Conservation (phyloP, 1,139 yeast species). For the Taphrina betulina region DNA sequence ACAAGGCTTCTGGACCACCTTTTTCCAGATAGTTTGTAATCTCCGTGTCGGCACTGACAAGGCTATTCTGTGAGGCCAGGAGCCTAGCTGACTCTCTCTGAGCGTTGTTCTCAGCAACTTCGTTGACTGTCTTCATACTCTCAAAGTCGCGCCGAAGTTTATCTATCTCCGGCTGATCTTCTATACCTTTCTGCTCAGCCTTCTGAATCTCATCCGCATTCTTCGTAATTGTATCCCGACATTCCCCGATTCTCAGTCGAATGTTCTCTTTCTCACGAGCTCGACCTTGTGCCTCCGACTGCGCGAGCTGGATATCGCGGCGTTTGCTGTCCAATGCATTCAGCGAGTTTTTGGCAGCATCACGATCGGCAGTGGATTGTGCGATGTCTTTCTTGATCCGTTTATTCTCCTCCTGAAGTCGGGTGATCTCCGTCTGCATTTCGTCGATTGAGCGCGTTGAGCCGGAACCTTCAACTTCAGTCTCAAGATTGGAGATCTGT, state of each 20-base stretch:
- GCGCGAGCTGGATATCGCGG: constrained; percentile 57
- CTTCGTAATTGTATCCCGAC: constrained; percentile 25
- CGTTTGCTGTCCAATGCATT: constrained; percentile 54
- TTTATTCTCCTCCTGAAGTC: constrained; percentile 51
- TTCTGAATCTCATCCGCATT: constrained; percentile 14
- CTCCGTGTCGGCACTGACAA: constrained; percentile 34
- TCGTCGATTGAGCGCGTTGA: constrained; percentile 50
- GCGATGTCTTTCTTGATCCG: constrained; percentile 50
- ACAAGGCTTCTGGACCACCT: constrained; percentile 26
- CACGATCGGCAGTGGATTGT: constrained; percentile 53
- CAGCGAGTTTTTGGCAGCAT: constrained; percentile 51
- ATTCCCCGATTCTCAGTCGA: constrained; percentile 41
- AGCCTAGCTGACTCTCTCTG: constrained; percentile 32
- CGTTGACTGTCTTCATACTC: constrained; percentile 33
- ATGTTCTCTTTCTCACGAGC: constrained; percentile 48
- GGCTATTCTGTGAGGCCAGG: constrained; percentile 26
- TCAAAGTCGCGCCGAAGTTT: constrained; percentile 36
- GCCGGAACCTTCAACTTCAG: constrained; percentile 47
- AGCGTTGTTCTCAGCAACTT: constrained; percentile 36
- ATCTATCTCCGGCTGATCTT: constrained; percentile 30
- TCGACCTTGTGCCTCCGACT: constrained; percentile 51
- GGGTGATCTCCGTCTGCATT: constrained; percentile 54
- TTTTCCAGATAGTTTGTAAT: constrained; percentile 26
- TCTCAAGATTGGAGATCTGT: constrained; percentile 41
- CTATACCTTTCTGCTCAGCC: constrained; percentile 39